Evolutionary conservation across 495 filamentous ascomycete genomes (phyloP), one percentile per base, ranked within the genome.

Genomic region (Coniosporium apollinis): DNA sequence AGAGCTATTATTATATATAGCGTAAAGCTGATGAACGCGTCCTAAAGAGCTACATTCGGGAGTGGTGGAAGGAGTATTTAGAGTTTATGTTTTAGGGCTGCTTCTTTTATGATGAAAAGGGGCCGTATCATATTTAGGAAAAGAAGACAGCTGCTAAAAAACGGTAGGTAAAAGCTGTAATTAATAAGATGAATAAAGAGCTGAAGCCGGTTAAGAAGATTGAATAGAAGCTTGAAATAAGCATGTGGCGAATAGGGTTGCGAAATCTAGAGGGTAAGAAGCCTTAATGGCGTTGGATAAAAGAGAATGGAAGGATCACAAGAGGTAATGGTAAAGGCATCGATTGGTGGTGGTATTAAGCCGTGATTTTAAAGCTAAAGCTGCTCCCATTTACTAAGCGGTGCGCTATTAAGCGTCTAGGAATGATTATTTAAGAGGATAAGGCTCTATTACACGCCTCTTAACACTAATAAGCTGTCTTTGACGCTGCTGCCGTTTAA

Each of bases 41-140:
- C 4, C 21, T 25, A n/a, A 11, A 29, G 28, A 37, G 10, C 17
- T 13, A 14, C 4, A 26, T 26, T 37, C 14, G 34, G 17, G 17
- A 26, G 10, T 10, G 4, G 6, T 36, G 19, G 19, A 2, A 17
- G 17, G 19, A 7, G 21, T 15, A 22, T 36, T 34, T 21, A 22
- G 17, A 25, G 14, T 25, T 36, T 21, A 28, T 10, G 19, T 36
- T 37, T 16, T 37, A 25, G 22, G 34, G 22, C 22, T 37, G 3
- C 21, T 37, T 37, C 16, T 14, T 17, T 17, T 37, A 10, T 5
- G 26, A 29, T 29, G 1, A 26, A 3, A 37, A 36, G 24, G 19
- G 19, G 21, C 19, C 33, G 19, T 28, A 9, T 37, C 34, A 19
- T 26, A 15, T 17, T 11, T 37, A 24, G 22, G 17, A 37, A 2